These are phyloP conservation scores for Termitomyces sp. DNA, from an alignment of 768 basidiomycete species.

Conservation along the genomic window DNA sequence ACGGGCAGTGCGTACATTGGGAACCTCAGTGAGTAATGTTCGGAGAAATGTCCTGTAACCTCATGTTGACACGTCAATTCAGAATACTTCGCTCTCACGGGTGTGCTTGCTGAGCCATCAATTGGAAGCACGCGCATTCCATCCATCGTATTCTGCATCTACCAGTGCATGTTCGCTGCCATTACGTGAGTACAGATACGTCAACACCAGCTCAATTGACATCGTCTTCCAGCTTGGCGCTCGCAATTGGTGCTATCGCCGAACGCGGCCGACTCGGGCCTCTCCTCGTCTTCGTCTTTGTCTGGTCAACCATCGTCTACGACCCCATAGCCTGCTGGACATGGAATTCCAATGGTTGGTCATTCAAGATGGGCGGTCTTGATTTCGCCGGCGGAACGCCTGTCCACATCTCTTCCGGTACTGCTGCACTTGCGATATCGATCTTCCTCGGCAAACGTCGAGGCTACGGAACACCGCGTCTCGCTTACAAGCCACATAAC, in stretches of 20 bases:
- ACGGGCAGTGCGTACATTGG: constrained; percentile 76
- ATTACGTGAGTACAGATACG: constrained; percentile 57
- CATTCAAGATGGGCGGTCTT: constrained; percentile 72
- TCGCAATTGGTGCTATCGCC: constrained; percentile 89
- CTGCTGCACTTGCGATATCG: constrained; percentile 86
- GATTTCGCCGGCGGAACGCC: constrained; percentile 96
- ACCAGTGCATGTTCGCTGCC: constrained; percentile 88
- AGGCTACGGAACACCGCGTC: constrained; percentile 85
- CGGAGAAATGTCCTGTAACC: background rate
- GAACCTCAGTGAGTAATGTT: constrained; percentile 56
- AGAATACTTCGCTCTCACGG: constrained; percentile 82
- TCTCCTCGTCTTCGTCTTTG: constrained; percentile 82
- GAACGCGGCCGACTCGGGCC: constrained; percentile 87
- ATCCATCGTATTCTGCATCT: constrained; percentile 71
- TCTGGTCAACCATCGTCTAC: constrained; percentile 88
- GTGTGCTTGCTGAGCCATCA: constrained; percentile 72
- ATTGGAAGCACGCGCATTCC: constrained; percentile 70
- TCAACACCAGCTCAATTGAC: constrained; percentile 2
- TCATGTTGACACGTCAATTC: background rate
- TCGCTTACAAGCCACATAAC: constrained; percentile 93
- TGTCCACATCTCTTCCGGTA: constrained; percentile 93
- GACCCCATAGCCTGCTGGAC: constrained; percentile 96
- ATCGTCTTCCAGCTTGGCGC: constrained; percentile 53
- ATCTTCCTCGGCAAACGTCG: constrained; percentile 87
- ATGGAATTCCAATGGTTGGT: constrained; percentile 83